Base-by-base conservation (phyloP, 2,329 filamentous ascomycete species). In the Cytospora leucostoma region DNA sequence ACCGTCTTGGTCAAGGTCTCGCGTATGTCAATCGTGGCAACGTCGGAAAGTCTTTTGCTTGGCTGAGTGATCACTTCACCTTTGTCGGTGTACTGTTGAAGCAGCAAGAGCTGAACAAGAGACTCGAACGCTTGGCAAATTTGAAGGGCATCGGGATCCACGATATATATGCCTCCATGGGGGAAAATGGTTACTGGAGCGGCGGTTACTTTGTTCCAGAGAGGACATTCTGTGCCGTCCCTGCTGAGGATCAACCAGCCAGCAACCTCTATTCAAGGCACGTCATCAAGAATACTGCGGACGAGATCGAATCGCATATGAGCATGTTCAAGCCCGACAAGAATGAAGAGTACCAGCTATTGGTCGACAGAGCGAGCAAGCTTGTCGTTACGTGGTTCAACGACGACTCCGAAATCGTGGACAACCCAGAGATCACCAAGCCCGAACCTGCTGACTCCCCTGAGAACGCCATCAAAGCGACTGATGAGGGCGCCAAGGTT, bases 21-120 rank as follows among this genome's bases (percentile, higher is more conserved):
- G 82, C 82, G 12, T 85, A 86, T 67, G 78, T 86, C 71, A 85
- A 84, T 71, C 77, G 82, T 7, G 82, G 83, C 15, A 85, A 82
- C 50, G 82, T 86, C 2, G 87, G 87, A 2, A 83, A 87, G 61
- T 91, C 91, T 1, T 89, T 92, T 68, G 84, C 82, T 19, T 96
- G 92, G 88, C 85, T 93, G 4, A 87, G 88, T 0, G 90, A 89
- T 17, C 93, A 97, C 74, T 85, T 96, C 58, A 91, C 92, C 40
- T 97, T 96, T 70, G 89, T 96, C 1, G 91, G 92, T 0, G 88
- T 90, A 53, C 81, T 97, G 2, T 83, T 92, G 68, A 88, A 90
- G 59, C 86, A 87, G 17, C 86, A 88, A 38, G 90, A 95, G 70
- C 77, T 96, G 65, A 85, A 83, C 61, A 82, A 84, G 51, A 83